Conservation (phyloP, 2,329 filamentous ascomycete genomes). For the Davidsoniella australis region DNA sequence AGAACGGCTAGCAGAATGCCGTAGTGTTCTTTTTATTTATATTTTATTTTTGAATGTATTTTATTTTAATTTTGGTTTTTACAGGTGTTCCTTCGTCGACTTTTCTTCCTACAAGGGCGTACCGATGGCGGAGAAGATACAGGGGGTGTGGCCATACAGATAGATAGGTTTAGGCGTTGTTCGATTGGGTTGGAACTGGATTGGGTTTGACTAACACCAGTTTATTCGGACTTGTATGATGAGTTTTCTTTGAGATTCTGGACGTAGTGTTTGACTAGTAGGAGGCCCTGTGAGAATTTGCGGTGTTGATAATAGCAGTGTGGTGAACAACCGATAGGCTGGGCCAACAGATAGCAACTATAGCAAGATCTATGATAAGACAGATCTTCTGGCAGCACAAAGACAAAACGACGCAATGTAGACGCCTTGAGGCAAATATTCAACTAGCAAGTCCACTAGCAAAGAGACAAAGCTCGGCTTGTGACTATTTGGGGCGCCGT, state of each 20-base stretch:
- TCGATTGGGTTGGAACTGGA: neutral
- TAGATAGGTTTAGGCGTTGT: neutral
- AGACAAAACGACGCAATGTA: too few species aligned
- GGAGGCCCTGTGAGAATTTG: too few species aligned
- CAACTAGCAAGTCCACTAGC: too few species aligned
- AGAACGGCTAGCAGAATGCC: constrained; percentile 4
- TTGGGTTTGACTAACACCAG: neutral
- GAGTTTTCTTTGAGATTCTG: too few species aligned
- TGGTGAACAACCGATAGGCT: too few species aligned
- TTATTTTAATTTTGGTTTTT: neutral
- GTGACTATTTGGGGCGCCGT: neutral
- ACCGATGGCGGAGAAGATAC: neutral
- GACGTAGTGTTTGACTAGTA: too few species aligned
- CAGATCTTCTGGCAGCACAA: too few species aligned
- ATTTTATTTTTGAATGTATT: neutral
- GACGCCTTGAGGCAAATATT: too few species aligned
- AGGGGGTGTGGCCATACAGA: neutral
- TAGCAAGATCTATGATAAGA: too few species aligned
- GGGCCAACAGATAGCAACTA: too few species aligned
- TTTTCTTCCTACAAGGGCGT: too few species aligned
- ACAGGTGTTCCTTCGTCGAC: neutral
- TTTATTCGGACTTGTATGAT: neutral
- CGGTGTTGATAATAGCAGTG: too few species aligned
- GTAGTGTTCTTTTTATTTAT: constrained; percentile 1
- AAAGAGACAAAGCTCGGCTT: neutral